Percentiles rank a stretch among this genome's conserved stretches.
Evolutionary conservation across 2,329 filamentous ascomycete genomes (phyloP).

Genomic region (Neofusicoccum umdonicola): DNA sequence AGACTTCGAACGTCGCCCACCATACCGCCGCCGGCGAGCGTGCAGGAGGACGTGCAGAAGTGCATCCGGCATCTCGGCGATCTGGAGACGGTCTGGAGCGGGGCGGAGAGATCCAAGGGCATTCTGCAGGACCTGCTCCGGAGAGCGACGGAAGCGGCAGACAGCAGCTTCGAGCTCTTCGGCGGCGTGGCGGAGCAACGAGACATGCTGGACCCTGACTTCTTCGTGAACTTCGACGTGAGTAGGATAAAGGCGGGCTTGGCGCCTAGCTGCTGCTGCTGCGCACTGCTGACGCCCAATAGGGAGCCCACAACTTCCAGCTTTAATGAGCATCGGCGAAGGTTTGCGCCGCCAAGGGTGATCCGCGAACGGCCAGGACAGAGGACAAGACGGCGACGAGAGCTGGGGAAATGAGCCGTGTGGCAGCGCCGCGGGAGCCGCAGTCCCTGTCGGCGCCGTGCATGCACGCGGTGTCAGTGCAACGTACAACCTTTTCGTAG

Average conservation of each 20-base stretch:
- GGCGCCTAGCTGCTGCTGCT: not conserved
- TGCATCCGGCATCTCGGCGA: not conserved
- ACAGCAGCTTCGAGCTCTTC: constrained; percentile 1
- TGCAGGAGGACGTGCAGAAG: constrained; percentile 10
- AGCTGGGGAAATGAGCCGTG: not conserved
- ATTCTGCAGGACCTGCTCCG: constrained; percentile 5
- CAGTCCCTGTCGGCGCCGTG: not conserved
- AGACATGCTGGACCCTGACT: constrained; percentile 4
- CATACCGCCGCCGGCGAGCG: not conserved
- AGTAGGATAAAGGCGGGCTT: not conserved
- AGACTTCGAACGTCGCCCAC: constrained; percentile 1
- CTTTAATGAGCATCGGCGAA: not conserved
- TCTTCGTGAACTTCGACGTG: constrained; percentile 8
- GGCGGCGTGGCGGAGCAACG: not conserved
- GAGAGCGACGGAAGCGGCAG: constrained; percentile 9
- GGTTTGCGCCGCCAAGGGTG: not conserved
- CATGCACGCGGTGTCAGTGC: not conserved
- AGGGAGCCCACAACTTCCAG: not conserved
- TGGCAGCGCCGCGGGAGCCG: too few relatives aligned
- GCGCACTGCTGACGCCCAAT: not conserved
- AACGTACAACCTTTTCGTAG: not conserved
- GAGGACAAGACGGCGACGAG: not conserved
- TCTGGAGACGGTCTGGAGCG: not conserved
- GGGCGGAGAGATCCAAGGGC: not conserved
- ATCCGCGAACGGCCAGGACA: not conserved